Evolutionary conservation across 495 filamentous ascomycete genomes (phyloP), one percentile per base, ranked within the genome.

Genomic region (Xanthoparmelia taractica): DNA sequence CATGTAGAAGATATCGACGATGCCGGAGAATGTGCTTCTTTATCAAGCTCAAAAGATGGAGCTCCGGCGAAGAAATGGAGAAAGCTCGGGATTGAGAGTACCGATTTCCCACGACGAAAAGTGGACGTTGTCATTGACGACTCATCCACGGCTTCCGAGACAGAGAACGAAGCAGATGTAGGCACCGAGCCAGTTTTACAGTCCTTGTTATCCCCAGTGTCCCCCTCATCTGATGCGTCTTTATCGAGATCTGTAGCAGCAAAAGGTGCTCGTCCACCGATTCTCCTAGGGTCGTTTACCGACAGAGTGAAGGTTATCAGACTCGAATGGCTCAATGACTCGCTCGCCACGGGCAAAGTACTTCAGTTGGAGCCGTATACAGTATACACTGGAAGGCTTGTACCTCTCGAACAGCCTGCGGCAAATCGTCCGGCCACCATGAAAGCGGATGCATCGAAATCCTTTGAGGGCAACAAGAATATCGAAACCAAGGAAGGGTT

Each of bases 241-340:
- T 60, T 48, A 17, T 41, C 60, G 31, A 20, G 38, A 18, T 18
- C 13, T 27, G 31, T 23, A 1, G 47, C 18, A 33, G 40, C 47
- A 31, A 18, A 41, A 43, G 57, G 56, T 55, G 8, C 1, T 13
- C 12, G 36, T 50, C 58, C 64, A 27, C 40, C 47, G 15, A 36
- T 55, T 34, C 12, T 18, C n/a, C 37, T 18, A 60, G 54, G 31
- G 18, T 20, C 43, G 36, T 63, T 62, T 47, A 55, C 47, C 12
- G 73, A 79, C 23, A 74, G 72, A 4, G 70, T 95, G 65, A 83
- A 78, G 60, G 87, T 96, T 25, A 78, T 94, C 31, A 90, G 84
- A 67, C 73, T 94, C 0, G 75, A 84, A 4, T 97, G 93, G 93
- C 79, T 95, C 37, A 75, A 82, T 11, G 78, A 83, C 31, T 91